Evolutionary conservation across 768 basidiomycete genomes (phyloP), one percentile per base, ranked within the genome.

Genomic region (Boletus rufocinnamomeus): DNA sequence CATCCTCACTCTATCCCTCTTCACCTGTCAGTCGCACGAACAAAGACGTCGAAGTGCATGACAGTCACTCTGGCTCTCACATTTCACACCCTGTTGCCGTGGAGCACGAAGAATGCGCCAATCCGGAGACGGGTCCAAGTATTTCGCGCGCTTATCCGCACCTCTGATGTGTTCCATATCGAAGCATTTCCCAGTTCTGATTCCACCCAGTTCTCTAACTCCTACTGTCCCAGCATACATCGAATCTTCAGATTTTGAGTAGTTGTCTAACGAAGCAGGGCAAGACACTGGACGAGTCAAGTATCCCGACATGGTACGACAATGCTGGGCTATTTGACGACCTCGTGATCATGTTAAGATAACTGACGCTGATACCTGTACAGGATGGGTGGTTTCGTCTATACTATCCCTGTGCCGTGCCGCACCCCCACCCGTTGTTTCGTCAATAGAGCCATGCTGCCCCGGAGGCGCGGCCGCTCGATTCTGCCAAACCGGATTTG

Each of bases 401-500:
- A 28, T 7, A 28, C 28, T 28, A 40, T 10, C 10, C 8, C 58
- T 50, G 49, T 56, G 54, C 50, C 53, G 49, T 56, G 54, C 50
- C 53, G 64, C 64, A 60, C 61, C 57, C 64, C 67, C 56, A 43
- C 56, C 37, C 30, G 44, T 47, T 28, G 41, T 46, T 35, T 11
- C 37, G 30, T 53, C 34, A 50, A 27, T 63, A 92, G 85, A 88
- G 88, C 63, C 81, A 93, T 40, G 84, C 81, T 25, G 82, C 80
- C 49, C 77, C 96, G 16, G 95, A 98, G 72, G 80, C 85, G 17
- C 95, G 96, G 73, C 83, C 89, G 0, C 73, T 96, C 10, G 91
- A 97, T 74, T 88, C 86, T 62, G 93, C 95, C 57, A 87, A 85
- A 68, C 95, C 95, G 13, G 95, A 95, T 57, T 79, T 98, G 32